Evolutionary conservation across 2,329 filamentous ascomycete genomes (phyloP).

Genomic region (Westerdykella ornata): DNA sequence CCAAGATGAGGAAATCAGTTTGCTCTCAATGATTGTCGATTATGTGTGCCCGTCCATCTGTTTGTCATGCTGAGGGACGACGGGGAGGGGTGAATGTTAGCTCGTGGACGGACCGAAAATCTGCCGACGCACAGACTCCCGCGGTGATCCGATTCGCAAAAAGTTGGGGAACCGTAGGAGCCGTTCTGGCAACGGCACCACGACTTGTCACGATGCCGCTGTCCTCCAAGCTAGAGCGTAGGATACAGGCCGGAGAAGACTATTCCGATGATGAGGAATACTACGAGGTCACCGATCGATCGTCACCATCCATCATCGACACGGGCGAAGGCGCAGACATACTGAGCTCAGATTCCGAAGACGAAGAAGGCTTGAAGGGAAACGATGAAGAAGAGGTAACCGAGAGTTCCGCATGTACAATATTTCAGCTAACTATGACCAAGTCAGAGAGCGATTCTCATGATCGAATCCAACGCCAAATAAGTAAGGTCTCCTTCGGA

Average conservation of each 20-base stretch:
- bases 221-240: slow-evolving; percentile 31
- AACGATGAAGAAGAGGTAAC: slow-evolving; percentile 11
- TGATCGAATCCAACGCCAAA: slow-evolving; percentile 37
- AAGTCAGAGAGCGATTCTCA: no score
- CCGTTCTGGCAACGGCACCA: not conserved
- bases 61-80: no score
- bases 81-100: no score
- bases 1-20: no score
- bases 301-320: slow-evolving; percentile 38
- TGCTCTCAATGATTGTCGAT: no score
- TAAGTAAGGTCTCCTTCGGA: slow-evolving; percentile 72
- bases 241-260: slow-evolving; percentile 31
- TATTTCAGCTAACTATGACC: no score
- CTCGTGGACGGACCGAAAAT: not conserved
- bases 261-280: slow-evolving; percentile 35
- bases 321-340: slow-evolving; percentile 32
- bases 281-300: slow-evolving; percentile 37
- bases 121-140: not conserved
- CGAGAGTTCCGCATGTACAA: not conserved
- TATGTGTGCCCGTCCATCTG: no score
- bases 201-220: slow-evolving; percentile 24
- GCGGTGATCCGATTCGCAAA: not conserved
- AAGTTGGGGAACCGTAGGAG: not conserved
- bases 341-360: slow-evolving; percentile 31
- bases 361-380: slow-evolving; percentile 24